Evolutionary conservation across 2,329 filamentous ascomycete species (phyloP), one percentile per base, ranked within the genome.

Genomic region (Elsinoe arachidis): DNA sequence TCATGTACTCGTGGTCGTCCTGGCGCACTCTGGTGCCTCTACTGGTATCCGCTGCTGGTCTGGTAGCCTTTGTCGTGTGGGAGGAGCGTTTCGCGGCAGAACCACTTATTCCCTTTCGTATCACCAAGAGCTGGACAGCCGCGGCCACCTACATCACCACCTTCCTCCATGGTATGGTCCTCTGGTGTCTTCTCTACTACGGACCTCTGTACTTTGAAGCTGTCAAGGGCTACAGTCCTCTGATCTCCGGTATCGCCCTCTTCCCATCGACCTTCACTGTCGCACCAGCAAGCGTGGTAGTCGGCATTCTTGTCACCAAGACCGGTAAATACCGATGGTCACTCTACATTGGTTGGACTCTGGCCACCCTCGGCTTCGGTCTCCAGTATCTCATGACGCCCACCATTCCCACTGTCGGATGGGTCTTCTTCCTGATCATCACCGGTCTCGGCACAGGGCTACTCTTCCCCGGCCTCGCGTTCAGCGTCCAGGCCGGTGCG

Each of bases 301-400:
- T 60, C 5, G 63, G 65, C 0, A 47, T 69, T 0, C 39, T 69
- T 0, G 58, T 75, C 3, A 64, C 66, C 0, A 67, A 62, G 15
- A 69, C 60, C 49, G 66, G 65, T 3, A 34, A 49, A 2, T 69
- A 62, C 41, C 77, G 82, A 62, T 81, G 77, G 76, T 76, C 79
- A 0, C 73, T 84, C 58, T 83, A 82, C 76, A 58, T 63, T 2
- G 86, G 85, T 23, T 89, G 85, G 84, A 63, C 67, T 0, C 47
- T 76, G 1, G 63, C 69, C 4, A 67, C 67, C 0, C 19, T 75
- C 0, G 75, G 75, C 0, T 61, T 72, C 0, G 77, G 77, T 0
- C 62, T 77, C 0, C 70, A 76, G 5, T 65, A 68, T 1, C 44
- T 77, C 0, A 69, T 76, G 15, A 67, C 72, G 38, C 54, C 64